Conservation (phyloP, 2,329 filamentous ascomycete species). For the Colletotrichum nymphaeae region DNA sequence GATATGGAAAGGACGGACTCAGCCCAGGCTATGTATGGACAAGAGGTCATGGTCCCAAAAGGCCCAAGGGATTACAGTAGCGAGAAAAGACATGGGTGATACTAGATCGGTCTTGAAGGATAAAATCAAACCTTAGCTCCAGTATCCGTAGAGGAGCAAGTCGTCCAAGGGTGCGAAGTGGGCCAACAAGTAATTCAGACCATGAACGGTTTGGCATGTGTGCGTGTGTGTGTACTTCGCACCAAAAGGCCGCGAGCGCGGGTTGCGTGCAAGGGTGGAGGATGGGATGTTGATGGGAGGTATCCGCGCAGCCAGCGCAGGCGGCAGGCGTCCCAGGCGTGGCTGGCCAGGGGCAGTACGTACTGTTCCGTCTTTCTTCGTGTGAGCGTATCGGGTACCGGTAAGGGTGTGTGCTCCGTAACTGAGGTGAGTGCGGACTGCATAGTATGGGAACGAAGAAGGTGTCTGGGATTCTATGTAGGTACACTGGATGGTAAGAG, state of each 20-base stretch:
- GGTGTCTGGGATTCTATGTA: neutral
- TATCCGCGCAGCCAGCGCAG: slow-evolving; percentile 25
- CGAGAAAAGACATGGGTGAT: slow-evolving; percentile 44
- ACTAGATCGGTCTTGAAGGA: slow-evolving; percentile 47
- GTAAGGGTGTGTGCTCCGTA: too few species aligned
- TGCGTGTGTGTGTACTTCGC: slow-evolving; percentile 1
- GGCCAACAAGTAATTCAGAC: slow-evolving; percentile 41
- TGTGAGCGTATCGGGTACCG: slow-evolving; percentile 16
- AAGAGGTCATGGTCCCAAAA: slow-evolving; percentile 32
- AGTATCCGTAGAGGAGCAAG: slow-evolving; percentile 44
- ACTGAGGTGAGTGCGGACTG: too few species aligned
- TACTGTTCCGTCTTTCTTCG: slow-evolving; percentile 31
- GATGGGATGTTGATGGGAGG: slow-evolving; percentile 36
- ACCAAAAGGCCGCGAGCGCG: slow-evolving; percentile 43
- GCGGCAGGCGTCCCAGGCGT: slow-evolving; percentile 31
- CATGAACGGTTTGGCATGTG: slow-evolving; percentile 40
- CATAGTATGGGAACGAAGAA: neutral
- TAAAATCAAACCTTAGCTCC: slow-evolving; percentile 47
- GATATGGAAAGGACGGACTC: slow-evolving; percentile 36
- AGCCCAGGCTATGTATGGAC: slow-evolving; percentile 43
- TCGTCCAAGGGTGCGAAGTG: slow-evolving; percentile 51
- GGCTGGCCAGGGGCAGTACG: slow-evolving; percentile 28
- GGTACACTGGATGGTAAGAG: slow-evolving; percentile 4
- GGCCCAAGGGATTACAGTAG: slow-evolving; percentile 43
- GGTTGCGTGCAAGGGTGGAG: slow-evolving; percentile 45